These are phyloP conservation scores for Kuraishia ogatae DNA, from an alignment of 805 yeast species.

Conservation along the genomic window DNA sequence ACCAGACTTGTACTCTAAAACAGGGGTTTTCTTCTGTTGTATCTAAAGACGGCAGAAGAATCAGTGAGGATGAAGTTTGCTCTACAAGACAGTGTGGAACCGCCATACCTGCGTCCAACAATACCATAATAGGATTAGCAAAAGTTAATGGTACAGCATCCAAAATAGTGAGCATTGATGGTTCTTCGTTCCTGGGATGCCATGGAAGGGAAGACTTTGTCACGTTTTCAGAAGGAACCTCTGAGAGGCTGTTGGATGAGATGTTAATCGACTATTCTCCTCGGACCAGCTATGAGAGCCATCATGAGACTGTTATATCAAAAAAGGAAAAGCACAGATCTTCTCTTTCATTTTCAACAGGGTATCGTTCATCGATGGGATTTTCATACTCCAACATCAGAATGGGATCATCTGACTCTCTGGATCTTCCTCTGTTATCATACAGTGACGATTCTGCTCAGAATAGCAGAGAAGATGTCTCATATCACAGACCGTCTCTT, in stretches of 20 bases:
- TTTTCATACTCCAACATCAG: background rate
- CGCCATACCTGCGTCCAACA: slow-evolving; percentile 49
- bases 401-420: background rate
- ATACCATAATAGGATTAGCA: slow-evolving; percentile 37
- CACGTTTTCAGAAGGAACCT: background rate
- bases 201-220: slow-evolving; percentile 24
- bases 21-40: slow-evolving; percentile 36
- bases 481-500: background rate
- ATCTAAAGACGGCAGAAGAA: slow-evolving; percentile 24
- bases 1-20: slow-evolving; percentile 30
- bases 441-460: background rate
- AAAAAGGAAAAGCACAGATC: background rate
- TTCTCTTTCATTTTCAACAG: background rate
- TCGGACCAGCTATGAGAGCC: background rate
- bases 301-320: background rate
- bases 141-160: slow-evolving; percentile 17
- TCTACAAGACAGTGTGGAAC: slow-evolving; percentile 51
- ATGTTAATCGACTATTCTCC: background rate
- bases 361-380: background rate
- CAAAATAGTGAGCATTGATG: slow-evolving; percentile 43
- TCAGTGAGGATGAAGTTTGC: slow-evolving; percentile 17
- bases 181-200: slow-evolving; percentile 46
- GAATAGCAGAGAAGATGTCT: background rate
- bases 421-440: background rate
- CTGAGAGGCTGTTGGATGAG: background rate